Evolutionary conservation across 2,329 filamentous ascomycete species (phyloP).

Genomic region (Arthrobotrys entomopaga): DNA sequence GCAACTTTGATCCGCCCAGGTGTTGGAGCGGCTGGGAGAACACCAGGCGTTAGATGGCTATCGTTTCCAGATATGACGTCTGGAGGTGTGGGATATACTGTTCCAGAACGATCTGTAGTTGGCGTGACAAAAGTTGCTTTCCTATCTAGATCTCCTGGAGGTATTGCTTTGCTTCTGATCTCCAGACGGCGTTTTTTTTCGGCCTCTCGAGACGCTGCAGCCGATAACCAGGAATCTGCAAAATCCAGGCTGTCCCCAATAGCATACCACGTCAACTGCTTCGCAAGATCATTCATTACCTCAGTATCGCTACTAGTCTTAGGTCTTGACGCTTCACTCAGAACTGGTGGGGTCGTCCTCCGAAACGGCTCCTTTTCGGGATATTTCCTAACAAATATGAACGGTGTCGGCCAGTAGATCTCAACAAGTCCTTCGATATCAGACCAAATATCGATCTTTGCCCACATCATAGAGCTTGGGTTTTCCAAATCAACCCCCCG

Average conservation of each 20-base stretch:
- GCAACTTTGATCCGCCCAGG: slow-evolving; percentile 23
- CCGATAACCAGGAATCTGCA: slow-evolving; percentile 31
- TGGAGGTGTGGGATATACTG: slow-evolving; percentile 52
- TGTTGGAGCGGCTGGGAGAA: slow-evolving; percentile 33
- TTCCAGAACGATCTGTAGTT: slow-evolving; percentile 43
- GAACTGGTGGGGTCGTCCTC: neutral
- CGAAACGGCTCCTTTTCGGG: neutral
- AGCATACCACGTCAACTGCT: slow-evolving; percentile 47
- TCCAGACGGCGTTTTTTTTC: slow-evolving; percentile 40
- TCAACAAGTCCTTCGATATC: slow-evolving; percentile 45
- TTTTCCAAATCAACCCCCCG: slow-evolving; percentile 32
- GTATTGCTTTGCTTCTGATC: slow-evolving; percentile 27
- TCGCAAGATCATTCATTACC: slow-evolving; percentile 22
- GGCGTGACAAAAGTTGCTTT: slow-evolving; percentile 16
- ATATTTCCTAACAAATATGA: slow-evolving; percentile 41
- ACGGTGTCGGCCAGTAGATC: slow-evolving; percentile 38
- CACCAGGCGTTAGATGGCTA: slow-evolving; percentile 43
- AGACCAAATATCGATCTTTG: slow-evolving; percentile 37
- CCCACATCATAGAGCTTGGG: slow-evolving; percentile 19
- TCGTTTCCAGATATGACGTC: slow-evolving; percentile 45
- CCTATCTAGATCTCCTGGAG: slow-evolving; percentile 5
- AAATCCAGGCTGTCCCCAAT: slow-evolving; percentile 41
- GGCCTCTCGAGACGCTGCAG: slow-evolving; percentile 13
- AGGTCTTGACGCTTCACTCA: neutral
- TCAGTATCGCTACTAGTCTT: slow-evolving; percentile 7